Base-by-base conservation (phyloP, 768 basidiomycete species). In the Mycena vitilis region DNA sequence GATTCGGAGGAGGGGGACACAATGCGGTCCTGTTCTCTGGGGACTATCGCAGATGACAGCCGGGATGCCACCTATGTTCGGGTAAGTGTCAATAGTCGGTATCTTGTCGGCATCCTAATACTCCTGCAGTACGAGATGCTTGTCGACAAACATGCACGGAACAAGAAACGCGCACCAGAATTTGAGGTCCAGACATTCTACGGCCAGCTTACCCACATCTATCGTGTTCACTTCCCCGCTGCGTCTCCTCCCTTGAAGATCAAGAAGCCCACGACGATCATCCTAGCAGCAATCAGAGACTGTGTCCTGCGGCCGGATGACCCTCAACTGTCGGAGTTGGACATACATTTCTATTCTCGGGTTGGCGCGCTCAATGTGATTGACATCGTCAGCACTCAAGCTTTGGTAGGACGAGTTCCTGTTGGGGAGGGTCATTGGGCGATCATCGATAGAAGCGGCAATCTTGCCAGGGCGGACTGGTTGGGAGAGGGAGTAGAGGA, bases 391-490 rank as follows among this genome's bases (percentile, higher is more conserved):
- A 73, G 52, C 11, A 42, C 77, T 1, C 74, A 78, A 44, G 69
- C 70, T 30, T 51, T 77, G 11, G 71, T 78, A 23, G 75, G 77
- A 0, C 61, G 75, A 1, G 65, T 77, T 10, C n/a, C 11, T 5
- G 30, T 55, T 13, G 67, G 51, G 38, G 15, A 59, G 2, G 47
- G 36, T 20, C 22, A 53, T 1, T 76, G 75, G 76, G 77, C 66
- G 18, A 71, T 77, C 10, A 73, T 76, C 36, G 77, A 78, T 57
- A 55, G 73, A 30, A 76, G 75, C 56, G 75, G 73, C 4, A 40
- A 34, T 5, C 44, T 76, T 42, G 70, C 66, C 6, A 69, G 66
- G 8, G 70, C 73, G 2, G 34, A 36, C 15, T 68, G 66, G 66
- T 10, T 15, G 48, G 65, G 58, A 11, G 58, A 66, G 5, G 47